Percentiles rank a stretch among this genome's conserved stretches.
Conservation (phyloP, 208 protist genomes). For the Acanthamoeba polyphaga region DNA sequence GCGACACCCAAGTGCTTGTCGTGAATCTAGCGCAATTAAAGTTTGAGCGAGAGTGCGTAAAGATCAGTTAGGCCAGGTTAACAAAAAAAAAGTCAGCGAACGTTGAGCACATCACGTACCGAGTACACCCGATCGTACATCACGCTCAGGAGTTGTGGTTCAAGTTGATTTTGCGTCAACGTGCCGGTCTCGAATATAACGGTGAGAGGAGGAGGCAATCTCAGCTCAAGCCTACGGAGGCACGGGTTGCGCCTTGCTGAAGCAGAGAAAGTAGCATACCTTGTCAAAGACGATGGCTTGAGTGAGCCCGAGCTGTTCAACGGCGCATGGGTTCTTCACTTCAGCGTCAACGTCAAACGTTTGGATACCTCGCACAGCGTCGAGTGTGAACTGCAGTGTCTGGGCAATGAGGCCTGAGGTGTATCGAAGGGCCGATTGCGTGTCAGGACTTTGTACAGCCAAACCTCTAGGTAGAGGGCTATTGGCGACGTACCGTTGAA, state of each 20-base stretch:
- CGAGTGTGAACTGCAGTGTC: conserved; percentile 73
- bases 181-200: conserved; percentile 64
- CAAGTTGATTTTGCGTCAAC: conserved; percentile 67
- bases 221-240: background rate
- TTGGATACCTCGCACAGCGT: conserved; percentile 68
- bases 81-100: background rate
- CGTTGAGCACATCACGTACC: background rate
- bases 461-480: background rate
- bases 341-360: conserved; percentile 72
- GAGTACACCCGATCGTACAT: conserved; percentile 33
- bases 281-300: conserved; percentile 76
- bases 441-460: background rate
- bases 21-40: conserved; percentile 48
- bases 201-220: background rate
- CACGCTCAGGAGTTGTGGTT: conserved; percentile 70
- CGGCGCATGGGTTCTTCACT: conserved; percentile 72
- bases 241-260: background rate
- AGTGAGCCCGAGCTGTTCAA: conserved; percentile 70
- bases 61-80: background rate
- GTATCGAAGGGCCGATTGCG: background rate
- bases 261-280: background rate
- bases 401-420: conserved; percentile 65
- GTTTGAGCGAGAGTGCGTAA: background rate
- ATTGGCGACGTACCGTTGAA: conserved; percentile 45
- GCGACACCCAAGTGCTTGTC: conserved; percentile 53